Base-by-base conservation (phyloP, 345 rosid species). In the Camelina sativa region DNA sequence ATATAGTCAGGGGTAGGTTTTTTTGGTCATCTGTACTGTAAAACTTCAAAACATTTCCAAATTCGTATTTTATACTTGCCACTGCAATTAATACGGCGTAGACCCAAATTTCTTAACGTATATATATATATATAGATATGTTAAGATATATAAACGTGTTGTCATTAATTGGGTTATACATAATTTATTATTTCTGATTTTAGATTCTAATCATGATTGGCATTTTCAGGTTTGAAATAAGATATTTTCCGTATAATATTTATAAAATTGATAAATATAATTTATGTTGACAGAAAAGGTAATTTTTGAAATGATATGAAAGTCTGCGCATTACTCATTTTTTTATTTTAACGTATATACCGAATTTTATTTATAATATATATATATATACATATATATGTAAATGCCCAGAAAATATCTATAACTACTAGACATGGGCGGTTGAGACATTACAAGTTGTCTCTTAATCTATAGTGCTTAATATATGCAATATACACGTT, bases 381-480 rank as follows among this genome's bases (percentile, higher is more conserved):
- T 44, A 37, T 37, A 37, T 37, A 38, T 38, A 38, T 44, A 44
- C 13, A 44, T 13, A n/a, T n/a, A n/a, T 40, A 41, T 16, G 17
- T 19, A 15, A 72, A 54, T 30, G n/a, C 58, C 56, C 25, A 60
- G 34, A 44, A 57, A 54, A 23, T 56, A 35, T 54, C 25, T 32
- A 44, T 35, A 65, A 23, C 71, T 55, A 74, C 65, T 56, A 74
- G 58, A 74, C 67, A 58, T 48, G 73, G 73, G 23, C 66, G 60
- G 52, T 66, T 74, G 72, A 20, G 60, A 58, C 25, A 38, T 37
- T 67, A 59, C 46, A 67, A 67, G 25, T 38, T 66, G 38, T 74
- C 53, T 74, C 28, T 35, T 48, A 74, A 65, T 73, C 58, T 50
- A 50, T 50, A 50, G 41, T 37, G 68, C 17, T 22, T 71, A 65